Evolutionary conservation across 495 filamentous ascomycete species (phyloP).

Genomic region (Pseudotulostoma volvatum): DNA sequence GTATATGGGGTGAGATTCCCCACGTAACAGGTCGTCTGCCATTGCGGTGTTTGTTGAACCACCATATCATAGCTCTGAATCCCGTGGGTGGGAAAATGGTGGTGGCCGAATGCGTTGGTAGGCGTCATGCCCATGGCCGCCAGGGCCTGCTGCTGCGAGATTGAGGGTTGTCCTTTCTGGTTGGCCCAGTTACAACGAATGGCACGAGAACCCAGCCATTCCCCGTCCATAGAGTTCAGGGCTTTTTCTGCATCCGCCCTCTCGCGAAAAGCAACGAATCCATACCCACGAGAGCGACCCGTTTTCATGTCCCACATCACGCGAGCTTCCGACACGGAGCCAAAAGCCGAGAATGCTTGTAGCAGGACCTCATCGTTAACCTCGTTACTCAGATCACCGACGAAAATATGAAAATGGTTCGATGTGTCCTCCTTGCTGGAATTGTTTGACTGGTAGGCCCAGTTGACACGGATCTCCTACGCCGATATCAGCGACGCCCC

Average conservation of each 20-base stretch:
- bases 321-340: conserved; percentile 91
- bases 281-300: conserved; percentile 89
- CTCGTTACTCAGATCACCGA: conserved; percentile 95
- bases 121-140: conserved; percentile 97
- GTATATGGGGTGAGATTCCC: conserved; percentile 98
- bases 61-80: conserved; percentile 98
- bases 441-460: conserved; percentile 96
- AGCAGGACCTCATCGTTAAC: conserved; percentile 93
- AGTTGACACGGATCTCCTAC: conserved; percentile 98
- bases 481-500: not conserved
- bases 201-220: conserved; percentile 96
- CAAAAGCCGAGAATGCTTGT: conserved; percentile 95
- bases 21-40: conserved; percentile 98
- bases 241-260: conserved; percentile 91
- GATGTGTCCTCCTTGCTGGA: conserved; percentile 95
- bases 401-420: conserved; percentile 98
- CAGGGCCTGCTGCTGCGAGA: conserved; percentile 94
- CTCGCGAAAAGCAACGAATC: conserved; percentile 96
- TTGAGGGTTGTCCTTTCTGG: conserved; percentile 97
- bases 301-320: conserved; percentile 99
- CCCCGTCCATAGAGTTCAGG: conserved; percentile 92
- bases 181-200: conserved; percentile 99
- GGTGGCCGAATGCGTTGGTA: conserved; percentile 88
- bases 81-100: conserved; percentile 94
- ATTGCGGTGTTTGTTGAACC: conserved; percentile 86